phyloP scores from a whole-genome alignment of 805 yeast species.

The Yarrowia divulgata region DNA sequence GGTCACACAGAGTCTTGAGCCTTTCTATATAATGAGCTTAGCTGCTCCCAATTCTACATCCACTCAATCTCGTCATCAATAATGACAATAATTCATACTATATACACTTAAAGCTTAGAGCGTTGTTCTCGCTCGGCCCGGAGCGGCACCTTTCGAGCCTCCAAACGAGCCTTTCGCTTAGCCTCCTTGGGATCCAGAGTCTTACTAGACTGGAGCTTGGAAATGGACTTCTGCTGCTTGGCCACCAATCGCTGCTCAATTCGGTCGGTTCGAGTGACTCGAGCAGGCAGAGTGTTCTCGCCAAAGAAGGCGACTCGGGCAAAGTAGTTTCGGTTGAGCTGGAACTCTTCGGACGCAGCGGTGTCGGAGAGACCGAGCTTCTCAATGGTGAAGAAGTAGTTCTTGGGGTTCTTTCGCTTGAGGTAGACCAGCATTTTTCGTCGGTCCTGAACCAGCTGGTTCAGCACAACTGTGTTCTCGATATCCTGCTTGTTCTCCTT shows the following conservation, averaged over 20 bases:
- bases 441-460: slow-evolving; percentile 88
- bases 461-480: slow-evolving; percentile 69
- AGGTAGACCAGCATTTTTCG: slow-evolving; percentile 83
- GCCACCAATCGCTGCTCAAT: slow-evolving; percentile 16
- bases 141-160: slow-evolving; percentile 6
- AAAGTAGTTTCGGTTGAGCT: slow-evolving; percentile 50
- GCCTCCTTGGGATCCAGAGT: slow-evolving; percentile 6
- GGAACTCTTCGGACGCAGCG: slow-evolving; percentile 76
- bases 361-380: slow-evolving; percentile 88
- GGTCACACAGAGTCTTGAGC: too few relatives aligned
- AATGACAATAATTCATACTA: slow-evolving; percentile 22
- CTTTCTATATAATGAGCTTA: too few relatives aligned
- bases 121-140: slow-evolving; percentile 4
- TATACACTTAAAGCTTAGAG: slow-evolving; percentile 24
- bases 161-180: slow-evolving; percentile 29
- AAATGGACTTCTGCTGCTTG: slow-evolving; percentile 32
- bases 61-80: too few relatives aligned
- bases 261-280: slow-evolving; percentile 46
- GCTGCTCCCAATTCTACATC: too few relatives aligned
- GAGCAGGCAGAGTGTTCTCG: slow-evolving; percentile 50
- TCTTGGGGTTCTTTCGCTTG: slow-evolving; percentile 78
- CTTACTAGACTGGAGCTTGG: slow-evolving; percentile 12
- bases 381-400: slow-evolving; percentile 84
- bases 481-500: slow-evolving; percentile 75
- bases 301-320: slow-evolving; percentile 52